These are phyloP conservation scores for Hortiboletus flavorubellus DNA, from an alignment of 768 basidiomycete species.

Conservation along the genomic window DNA sequence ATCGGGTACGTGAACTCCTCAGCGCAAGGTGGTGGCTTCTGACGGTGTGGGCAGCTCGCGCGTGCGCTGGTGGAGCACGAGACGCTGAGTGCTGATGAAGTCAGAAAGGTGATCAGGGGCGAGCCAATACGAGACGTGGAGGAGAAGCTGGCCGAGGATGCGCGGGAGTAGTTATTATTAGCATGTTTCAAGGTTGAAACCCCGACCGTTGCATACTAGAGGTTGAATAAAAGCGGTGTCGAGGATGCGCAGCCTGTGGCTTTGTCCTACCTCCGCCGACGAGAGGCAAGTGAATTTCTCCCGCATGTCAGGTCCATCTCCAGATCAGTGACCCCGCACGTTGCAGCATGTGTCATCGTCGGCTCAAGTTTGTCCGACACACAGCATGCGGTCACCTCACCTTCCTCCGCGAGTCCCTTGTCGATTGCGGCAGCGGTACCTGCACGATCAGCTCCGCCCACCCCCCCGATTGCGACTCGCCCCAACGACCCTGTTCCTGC, in stretches of 20 bases:
- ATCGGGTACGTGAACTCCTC: conserved; percentile 48
- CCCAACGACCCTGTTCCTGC: conserved; percentile 41
- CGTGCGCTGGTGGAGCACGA: conserved; percentile 93
- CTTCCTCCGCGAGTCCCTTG: conserved; percentile 38
- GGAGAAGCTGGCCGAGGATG: conserved; percentile 57
- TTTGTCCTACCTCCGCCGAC: conserved; percentile 57
- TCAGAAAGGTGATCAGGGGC: conserved; percentile 79
- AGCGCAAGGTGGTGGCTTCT: background rate
- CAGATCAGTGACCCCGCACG: background rate
- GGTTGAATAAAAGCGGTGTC: background rate
- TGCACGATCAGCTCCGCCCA: conserved; percentile 53
- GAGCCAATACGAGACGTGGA: conserved; percentile 70
- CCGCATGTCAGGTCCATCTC: background rate
- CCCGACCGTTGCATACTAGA: too few relatives aligned
- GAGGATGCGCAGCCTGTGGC: background rate
- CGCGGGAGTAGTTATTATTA: too few relatives aligned
- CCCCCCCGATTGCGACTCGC: conserved; percentile 41
- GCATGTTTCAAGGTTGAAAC: too few relatives aligned
- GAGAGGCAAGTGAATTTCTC: conserved; percentile 20
- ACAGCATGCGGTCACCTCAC: conserved; percentile 54
- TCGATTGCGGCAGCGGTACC: conserved; percentile 48
- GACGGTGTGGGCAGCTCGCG: conserved; percentile 58
- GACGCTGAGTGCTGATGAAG: conserved; percentile 85
- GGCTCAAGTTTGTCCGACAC: conserved; percentile 50
- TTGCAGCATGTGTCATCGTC: conserved; percentile 60